Evolutionary conservation across 2,329 filamentous ascomycete species (phyloP).

Genomic region (Trichoderma sp.): DNA sequence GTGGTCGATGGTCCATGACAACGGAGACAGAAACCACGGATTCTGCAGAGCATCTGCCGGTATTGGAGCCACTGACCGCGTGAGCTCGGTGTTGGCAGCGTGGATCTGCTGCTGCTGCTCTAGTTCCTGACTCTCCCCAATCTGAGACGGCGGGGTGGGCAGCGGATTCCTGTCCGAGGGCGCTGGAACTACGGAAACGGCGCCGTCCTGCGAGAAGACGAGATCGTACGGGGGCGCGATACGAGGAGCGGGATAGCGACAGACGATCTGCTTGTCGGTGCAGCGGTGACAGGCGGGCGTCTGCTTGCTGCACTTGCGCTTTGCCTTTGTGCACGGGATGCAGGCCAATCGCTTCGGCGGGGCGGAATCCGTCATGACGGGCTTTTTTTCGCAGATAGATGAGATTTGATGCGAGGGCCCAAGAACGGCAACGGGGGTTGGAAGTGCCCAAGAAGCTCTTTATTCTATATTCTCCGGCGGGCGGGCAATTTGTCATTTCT

Average conservation of each 20-base stretch:
- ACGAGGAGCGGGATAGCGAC: constrained; percentile 12
- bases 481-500: not conserved
- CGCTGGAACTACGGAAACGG: not conserved
- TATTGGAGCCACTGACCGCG: not conserved
- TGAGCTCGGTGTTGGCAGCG: not conserved
- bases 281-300: constrained; percentile 9
- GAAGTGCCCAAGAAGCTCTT: not conserved
- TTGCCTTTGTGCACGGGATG: constrained; percentile 6
- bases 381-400: not conserved
- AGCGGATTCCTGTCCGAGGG: not conserved
- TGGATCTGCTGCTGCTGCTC: not conserved
- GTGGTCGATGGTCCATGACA: not conserved
- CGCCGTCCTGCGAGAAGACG: constrained; percentile 10
- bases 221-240: constrained; percentile 11
- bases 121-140: not conserved
- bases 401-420: not conserved
- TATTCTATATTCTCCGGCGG: not conserved
- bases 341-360: constrained; percentile 7
- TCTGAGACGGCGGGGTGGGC: not conserved
- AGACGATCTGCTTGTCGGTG: not conserved
- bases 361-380: constrained; percentile 10
- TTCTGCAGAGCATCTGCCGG: not conserved
- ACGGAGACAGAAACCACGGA: constrained; percentile 3
- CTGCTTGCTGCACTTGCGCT: constrained; percentile 15
- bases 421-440: not conserved